Percentiles rank a stretch among this genome's conserved stretches.
These are phyloP conservation scores for Parastagonospora nodorum DNA, from an alignment of 2,329 filamentous ascomycete genomes.

Conservation along the genomic window DNA sequence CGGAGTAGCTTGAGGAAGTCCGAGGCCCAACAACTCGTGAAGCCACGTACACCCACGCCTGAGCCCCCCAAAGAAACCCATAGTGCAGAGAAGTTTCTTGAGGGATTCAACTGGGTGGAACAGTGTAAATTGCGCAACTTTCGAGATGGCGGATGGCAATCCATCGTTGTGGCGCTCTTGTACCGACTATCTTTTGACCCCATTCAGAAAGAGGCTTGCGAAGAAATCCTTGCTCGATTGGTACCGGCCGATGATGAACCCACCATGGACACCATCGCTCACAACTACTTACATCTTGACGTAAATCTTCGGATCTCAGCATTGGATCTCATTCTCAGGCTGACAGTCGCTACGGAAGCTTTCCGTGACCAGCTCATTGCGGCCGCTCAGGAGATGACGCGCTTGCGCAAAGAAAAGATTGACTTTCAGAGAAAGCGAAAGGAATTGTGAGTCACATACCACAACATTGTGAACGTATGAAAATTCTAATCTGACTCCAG, in stretches of 20 bases:
- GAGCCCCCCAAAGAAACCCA: conserved; percentile 53
- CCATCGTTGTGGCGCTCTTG: conserved; percentile 84
- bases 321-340: conserved; percentile 82
- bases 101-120: conserved; percentile 81
- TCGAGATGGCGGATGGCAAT: conserved; percentile 85
- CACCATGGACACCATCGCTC: conserved; percentile 72
- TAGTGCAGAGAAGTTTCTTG: conserved; percentile 76
- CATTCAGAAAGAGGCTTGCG: conserved; percentile 71
- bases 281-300: conserved; percentile 76
- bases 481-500: conserved; percentile 49
- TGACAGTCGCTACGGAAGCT: conserved; percentile 84
- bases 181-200: conserved; percentile 82
- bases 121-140: conserved; percentile 84
- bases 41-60: conserved; percentile 46
- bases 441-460: conserved; percentile 54
- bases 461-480: not conserved
- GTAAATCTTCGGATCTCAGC: conserved; percentile 81
- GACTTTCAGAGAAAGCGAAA: conserved; percentile 83
- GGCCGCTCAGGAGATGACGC: conserved; percentile 92
- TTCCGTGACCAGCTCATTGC: conserved; percentile 89
- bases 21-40: conserved; percentile 65
- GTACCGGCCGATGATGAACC: conserved; percentile 78
- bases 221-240: conserved; percentile 79
- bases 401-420: conserved; percentile 93
- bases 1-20: conserved; percentile 83